Evolutionary conservation across 805 yeast genomes (phyloP).

Genomic region (Saccharomycopsis vini): DNA sequence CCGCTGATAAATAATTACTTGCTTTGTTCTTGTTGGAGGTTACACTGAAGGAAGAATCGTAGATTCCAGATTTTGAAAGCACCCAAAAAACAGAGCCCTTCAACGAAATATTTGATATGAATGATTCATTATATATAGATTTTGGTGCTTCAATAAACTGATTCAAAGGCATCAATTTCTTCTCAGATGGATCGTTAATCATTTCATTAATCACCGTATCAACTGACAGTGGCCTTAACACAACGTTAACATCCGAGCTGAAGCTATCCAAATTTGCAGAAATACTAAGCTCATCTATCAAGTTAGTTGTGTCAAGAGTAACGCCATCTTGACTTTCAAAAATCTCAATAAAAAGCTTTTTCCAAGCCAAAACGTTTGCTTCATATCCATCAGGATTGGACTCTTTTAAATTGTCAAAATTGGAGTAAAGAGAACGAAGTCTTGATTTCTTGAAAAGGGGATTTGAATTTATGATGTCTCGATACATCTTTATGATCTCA

Average conservation of each 20-base stretch:
- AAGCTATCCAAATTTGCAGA: neutral
- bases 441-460: constrained; percentile 17
- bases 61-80: constrained; percentile 8
- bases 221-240: constrained; percentile 16
- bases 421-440: constrained; percentile 17
- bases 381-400: constrained; percentile 20
- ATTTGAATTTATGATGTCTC: neutral
- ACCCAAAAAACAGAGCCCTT: constrained; percentile 14
- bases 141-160: neutral
- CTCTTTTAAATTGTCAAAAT: constrained; percentile 12
- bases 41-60: constrained; percentile 3
- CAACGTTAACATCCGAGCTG: neutral
- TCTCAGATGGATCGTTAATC: constrained; percentile 4
- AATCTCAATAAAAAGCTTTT: constrained; percentile 9
- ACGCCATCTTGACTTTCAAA: constrained; percentile 4
- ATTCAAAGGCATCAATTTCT: constrained; percentile 4
- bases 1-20: constrained; percentile 12
- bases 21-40: constrained; percentile 8
- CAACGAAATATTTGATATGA: constrained; percentile 9
- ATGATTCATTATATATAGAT: constrained; percentile 10
- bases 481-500: neutral
- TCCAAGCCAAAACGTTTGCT: constrained; percentile 19
- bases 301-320: constrained; percentile 8
- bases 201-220: constrained; percentile 18
- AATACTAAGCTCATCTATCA: constrained; percentile 11